These are phyloP conservation scores for Aspergillus sp. DNA, from an alignment of 2,329 filamentous ascomycete species.

Conservation along the genomic window DNA sequence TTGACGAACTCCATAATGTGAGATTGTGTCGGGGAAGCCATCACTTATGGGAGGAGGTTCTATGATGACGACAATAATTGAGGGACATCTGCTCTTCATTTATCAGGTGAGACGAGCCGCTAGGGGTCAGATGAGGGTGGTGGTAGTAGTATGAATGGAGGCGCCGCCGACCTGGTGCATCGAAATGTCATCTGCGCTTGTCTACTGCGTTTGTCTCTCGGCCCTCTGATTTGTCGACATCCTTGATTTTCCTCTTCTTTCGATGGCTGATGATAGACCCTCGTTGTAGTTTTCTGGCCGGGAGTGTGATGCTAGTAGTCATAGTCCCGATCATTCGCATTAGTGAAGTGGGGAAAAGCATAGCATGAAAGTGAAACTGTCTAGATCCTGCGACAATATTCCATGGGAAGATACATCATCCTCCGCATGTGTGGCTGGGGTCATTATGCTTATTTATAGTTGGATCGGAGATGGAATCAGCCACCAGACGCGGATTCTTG, in stretches of 20 bases:
- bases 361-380: background rate
- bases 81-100: conserved; percentile 4
- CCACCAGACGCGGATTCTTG: too few relatives aligned
- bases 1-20: background rate
- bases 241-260: background rate
- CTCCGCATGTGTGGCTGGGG: background rate
- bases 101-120: conserved; percentile 9
- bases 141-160: background rate
- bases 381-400: background rate
- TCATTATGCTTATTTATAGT: background rate
- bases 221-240: background rate
- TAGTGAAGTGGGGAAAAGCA: background rate
- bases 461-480: background rate
- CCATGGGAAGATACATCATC: background rate
- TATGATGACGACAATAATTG: background rate
- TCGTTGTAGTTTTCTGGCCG: background rate
- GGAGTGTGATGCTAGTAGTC: background rate
- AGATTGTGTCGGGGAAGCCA: background rate
- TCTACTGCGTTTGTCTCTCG: background rate
- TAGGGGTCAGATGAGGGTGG: conserved; percentile 8
- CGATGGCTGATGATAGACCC: background rate
- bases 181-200: background rate
- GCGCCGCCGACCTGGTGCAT: conserved; percentile 3
- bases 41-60: background rate
- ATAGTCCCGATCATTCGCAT: background rate